Evolutionary conservation across 768 basidiomycete genomes (phyloP).

Genomic region (Arthromyces matolae): DNA sequence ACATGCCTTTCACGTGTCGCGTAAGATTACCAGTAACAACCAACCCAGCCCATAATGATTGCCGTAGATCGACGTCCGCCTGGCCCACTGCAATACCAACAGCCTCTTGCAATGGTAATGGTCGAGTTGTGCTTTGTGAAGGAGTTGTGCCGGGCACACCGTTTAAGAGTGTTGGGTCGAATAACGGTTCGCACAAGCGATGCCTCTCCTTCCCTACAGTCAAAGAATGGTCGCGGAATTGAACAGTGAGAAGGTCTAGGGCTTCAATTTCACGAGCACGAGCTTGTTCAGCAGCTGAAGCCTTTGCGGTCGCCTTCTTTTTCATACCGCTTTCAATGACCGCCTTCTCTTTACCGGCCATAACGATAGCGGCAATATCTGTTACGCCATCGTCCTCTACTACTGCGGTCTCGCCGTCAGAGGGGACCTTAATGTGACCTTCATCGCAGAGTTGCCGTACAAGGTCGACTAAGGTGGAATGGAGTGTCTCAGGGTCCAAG

Average conservation of each 20-base stretch:
- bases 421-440: slow-evolving; percentile 68
- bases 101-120: slow-evolving; percentile 59
- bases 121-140: slow-evolving; percentile 23
- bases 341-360: slow-evolving; percentile 87
- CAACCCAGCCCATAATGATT: slow-evolving; percentile 73
- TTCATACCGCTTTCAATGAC: slow-evolving; percentile 84
- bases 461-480: slow-evolving; percentile 57
- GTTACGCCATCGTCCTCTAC: slow-evolving; percentile 82
- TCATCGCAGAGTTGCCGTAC: slow-evolving; percentile 60
- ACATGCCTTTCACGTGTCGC: slow-evolving; percentile 64
- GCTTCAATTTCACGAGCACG: slow-evolving; percentile 81
- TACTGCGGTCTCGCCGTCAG: slow-evolving; percentile 63
- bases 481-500: slow-evolving; percentile 42
- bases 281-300: slow-evolving; percentile 74
- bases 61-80: slow-evolving; percentile 62
- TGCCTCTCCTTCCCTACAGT: slow-evolving; percentile 87
- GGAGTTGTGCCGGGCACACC: slow-evolving; percentile 27
- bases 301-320: slow-evolving; percentile 68
- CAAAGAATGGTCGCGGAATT: slow-evolving; percentile 67
- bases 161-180: slow-evolving; percentile 61
- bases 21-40: slow-evolving; percentile 80
- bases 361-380: slow-evolving; percentile 86
- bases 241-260: slow-evolving; percentile 72
- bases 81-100: slow-evolving; percentile 60
- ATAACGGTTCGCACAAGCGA: slow-evolving; percentile 87